These are phyloP conservation scores for Trametes cubensis DNA, from an alignment of 768 basidiomycete genomes.

Conservation along the genomic window DNA sequence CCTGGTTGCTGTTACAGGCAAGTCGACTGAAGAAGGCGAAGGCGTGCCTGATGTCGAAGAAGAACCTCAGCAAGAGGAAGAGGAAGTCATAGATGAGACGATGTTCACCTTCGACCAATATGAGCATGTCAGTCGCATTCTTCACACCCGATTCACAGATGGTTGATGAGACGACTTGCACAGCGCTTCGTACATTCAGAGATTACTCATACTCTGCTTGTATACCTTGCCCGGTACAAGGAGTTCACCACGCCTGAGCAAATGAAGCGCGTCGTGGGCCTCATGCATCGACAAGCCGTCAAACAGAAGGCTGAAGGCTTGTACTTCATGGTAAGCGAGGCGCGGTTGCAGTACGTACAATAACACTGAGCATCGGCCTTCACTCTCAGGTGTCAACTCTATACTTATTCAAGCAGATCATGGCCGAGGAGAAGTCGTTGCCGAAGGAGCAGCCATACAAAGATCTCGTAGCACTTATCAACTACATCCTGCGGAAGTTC, in stretches of 20 bases:
- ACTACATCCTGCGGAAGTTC: conserved; percentile 87
- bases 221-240: conserved; percentile 81
- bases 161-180: conserved; percentile 19
- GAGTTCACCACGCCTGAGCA: conserved; percentile 79
- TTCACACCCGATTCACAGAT: conserved; percentile 14
- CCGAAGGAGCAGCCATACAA: conserved; percentile 79
- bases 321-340: conserved; percentile 79
- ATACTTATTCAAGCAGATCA: conserved; percentile 82
- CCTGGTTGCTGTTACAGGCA: conserved; percentile 33
- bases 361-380: conserved; percentile 1
- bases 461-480: conserved; percentile 83
- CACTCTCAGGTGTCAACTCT: conserved; percentile 79
- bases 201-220: conserved; percentile 80
- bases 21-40: conserved; percentile 52
- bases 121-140: conserved; percentile 64
- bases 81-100: conserved; percentile 76
- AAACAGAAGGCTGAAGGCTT: conserved; percentile 91
- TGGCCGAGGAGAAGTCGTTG: conserved; percentile 77
- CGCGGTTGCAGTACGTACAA: conserved; percentile 9
- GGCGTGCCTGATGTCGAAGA: conserved; percentile 72
- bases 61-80: conserved; percentile 57
- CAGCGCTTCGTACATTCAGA: conserved; percentile 92
- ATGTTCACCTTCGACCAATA: conserved; percentile 92
- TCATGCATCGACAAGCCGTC: conserved; percentile 91
- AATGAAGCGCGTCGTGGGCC: conserved; percentile 86